Percentiles rank a stretch among this genome's conserved stretches.
These are phyloP conservation scores for Apophysomyces variabilis DNA, from an alignment of 371 early-diverging fungal genomes.

Conservation along the genomic window DNA sequence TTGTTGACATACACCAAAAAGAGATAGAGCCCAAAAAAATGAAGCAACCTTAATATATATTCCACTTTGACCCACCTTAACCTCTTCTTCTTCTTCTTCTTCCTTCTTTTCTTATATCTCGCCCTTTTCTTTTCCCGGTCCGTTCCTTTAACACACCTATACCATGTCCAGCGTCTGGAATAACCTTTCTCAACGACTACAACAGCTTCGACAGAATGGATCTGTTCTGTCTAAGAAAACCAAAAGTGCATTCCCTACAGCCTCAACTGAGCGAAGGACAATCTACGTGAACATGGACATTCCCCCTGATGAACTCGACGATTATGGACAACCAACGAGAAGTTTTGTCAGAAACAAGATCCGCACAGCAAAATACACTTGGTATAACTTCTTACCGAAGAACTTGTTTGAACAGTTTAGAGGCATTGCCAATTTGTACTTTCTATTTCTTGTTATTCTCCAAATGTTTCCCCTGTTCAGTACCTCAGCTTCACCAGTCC, in stretches of 20 bases:
- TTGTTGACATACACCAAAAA: neutral
- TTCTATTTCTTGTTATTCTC: conserved; percentile 86
- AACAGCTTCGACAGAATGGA: conserved; percentile 11
- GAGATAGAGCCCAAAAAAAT: neutral
- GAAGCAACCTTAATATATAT: neutral
- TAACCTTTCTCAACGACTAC: conserved; percentile 19
- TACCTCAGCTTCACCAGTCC: conserved; percentile 68
- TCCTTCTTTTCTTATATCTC: neutral
- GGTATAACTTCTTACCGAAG: conserved; percentile 89
- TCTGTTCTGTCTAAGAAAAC: conserved; percentile 16
- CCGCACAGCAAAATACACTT: conserved; percentile 85
- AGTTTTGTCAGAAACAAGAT: conserved; percentile 67
- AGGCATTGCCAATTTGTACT: conserved; percentile 93
- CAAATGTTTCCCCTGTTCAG: conserved; percentile 80
- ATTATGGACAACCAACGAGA: conserved; percentile 44
- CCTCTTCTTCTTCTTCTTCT: conserved; percentile 11
- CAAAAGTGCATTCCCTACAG: conserved; percentile 42
- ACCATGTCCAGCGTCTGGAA: conserved; percentile 20
- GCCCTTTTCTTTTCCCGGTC: conserved; percentile 17
- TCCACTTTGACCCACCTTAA: neutral
- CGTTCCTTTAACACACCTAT: conserved; percentile 20
- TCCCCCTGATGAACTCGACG: conserved; percentile 42
- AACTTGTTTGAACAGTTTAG: conserved; percentile 94
- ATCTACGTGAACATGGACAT: conserved; percentile 54
- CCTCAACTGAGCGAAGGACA: conserved; percentile 43